phyloP scores from a whole-genome alignment of 2,329 filamentous ascomycete genomes.

The Colletotrichum neosansevieriae region DNA sequence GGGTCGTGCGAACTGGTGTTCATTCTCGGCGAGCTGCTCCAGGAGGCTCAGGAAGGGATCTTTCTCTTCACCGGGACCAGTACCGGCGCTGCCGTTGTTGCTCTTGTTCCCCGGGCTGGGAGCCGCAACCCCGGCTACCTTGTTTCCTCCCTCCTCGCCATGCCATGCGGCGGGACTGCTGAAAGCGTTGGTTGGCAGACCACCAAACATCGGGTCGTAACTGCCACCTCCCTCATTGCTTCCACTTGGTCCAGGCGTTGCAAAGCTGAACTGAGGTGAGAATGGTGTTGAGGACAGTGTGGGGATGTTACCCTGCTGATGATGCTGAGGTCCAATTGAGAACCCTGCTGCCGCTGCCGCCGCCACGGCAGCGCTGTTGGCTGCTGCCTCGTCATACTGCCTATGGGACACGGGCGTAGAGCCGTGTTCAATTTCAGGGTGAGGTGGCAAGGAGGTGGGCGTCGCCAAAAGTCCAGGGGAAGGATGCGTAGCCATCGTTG shows the following conservation, averaged over 20 bases:
- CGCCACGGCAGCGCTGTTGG: constrained; percentile 50
- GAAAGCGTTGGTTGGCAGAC: constrained; percentile 65
- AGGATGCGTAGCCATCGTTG: constrained; percentile 51
- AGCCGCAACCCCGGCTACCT: constrained; percentile 32
- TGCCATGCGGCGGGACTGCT: constrained; percentile 66
- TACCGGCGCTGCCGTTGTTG: constrained; percentile 62
- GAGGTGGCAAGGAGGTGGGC: constrained; percentile 51
- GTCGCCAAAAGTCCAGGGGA: constrained; percentile 55
- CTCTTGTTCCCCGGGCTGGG: constrained; percentile 58
- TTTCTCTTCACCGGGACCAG: constrained; percentile 71
- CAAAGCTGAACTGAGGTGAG: constrained; percentile 58
- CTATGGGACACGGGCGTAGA: constrained; percentile 50
- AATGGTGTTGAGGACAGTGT: constrained; percentile 51
- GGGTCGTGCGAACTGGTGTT: constrained; percentile 68
- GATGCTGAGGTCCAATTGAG: constrained; percentile 45
- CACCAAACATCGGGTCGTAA: constrained; percentile 72
- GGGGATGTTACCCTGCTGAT: constrained; percentile 48
- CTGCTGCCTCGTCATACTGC: constrained; percentile 49
- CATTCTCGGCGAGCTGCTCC: constrained; percentile 86
- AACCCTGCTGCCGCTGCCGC: constrained; percentile 55
- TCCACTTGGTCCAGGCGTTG: constrained; percentile 47
- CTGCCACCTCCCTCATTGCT: constrained; percentile 50
- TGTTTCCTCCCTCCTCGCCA: constrained; percentile 50
- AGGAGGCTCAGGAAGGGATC: constrained; percentile 84
- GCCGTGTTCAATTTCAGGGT: constrained; percentile 50